These are phyloP conservation scores for Buxus sempervirens DNA, from an alignment of 164 flowering plant genomes.

Conservation along the genomic window DNA sequence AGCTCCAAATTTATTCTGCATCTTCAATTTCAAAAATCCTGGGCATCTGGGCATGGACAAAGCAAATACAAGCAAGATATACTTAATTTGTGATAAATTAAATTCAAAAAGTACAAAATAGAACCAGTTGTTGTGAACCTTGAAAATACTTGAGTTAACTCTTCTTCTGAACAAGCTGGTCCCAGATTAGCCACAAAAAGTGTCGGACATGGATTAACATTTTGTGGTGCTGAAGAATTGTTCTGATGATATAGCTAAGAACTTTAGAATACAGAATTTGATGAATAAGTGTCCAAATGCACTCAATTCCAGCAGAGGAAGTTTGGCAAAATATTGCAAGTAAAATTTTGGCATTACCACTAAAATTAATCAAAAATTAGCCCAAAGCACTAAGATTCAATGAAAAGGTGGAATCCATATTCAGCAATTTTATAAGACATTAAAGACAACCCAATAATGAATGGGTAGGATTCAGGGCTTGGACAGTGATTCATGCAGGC, in stretches of 20 bases:
- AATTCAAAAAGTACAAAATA: conserved; percentile 1
- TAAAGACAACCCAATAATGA: no score
- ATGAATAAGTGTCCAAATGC: background rate
- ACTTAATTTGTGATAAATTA: background rate
- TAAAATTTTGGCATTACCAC: no score
- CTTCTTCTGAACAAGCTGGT: conserved; percentile 76
- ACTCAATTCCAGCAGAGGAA: background rate
- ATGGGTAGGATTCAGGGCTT: no score
- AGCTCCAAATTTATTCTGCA: conserved; percentile 77
- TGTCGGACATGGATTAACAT: conserved; percentile 75
- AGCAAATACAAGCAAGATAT: background rate
- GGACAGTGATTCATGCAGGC: no score
- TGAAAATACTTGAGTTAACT: conserved; percentile 73
- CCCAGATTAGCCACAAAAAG: conserved; percentile 91
- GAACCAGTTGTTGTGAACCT: conserved; percentile 40
- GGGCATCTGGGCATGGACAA: conserved; percentile 46
- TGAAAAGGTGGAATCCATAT: no score
- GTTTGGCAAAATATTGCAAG: no score
- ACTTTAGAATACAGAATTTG: conserved; percentile 4
- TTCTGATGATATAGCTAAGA: conserved; percentile 22
- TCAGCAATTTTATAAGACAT: no score
- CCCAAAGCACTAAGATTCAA: no score
- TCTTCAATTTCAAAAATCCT: conserved; percentile 85
- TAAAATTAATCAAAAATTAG: no score
- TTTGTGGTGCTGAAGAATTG: conserved; percentile 31